Base-by-base conservation (phyloP, 148 eudicot genomes). In the Rhododendron ovatum region DNA sequence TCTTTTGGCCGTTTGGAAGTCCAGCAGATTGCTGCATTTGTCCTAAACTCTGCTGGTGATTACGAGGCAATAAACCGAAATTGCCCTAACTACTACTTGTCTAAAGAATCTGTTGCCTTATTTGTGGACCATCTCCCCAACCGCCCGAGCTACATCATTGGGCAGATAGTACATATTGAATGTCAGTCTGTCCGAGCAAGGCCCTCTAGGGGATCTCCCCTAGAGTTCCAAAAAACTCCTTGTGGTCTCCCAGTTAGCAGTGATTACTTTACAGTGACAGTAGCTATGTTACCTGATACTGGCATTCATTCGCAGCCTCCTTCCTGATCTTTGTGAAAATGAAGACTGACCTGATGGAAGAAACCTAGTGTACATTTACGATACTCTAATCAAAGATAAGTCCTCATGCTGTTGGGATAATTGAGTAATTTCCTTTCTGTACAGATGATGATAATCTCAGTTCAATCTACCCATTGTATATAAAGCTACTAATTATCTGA, bases 101-200 rank as follows among this genome's bases (percentile, higher is more conserved):
- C 99, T 41, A 73, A 95, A 11, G 99, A 98, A 89, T 98, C 96
- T 0, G 98, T 98, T 59, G 98, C 99, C 69, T 88, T 98, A 90
- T 98, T 98, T 79, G 71, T 94, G 12, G 97, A 94, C 82, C 91
- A 93, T 87, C 96, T 95, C 86, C 95, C 96, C 4, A 86, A 83
- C 83, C 90, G 90, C 48, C 99, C 98, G 12, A 84, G 86, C 84
- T 98, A 94, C 88, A 94, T 98, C 15, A 87, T 95, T 1, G 99
- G 99, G 24, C 98, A 93, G 89, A 91, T 98, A 83, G 98, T 98
- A 82, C 99, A 98, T 88, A 94, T 98, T 39, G 99, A 98, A 87
- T 88, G 94, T 82, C 91, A 88, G 87, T 74, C 79, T 20, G 98
- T 93, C 55, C 92, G 90, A 83, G 85, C 93, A 9, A 88, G 87